Evolutionary conservation across 257 asterid species (phyloP), one percentile per base, ranked within the genome.

Genomic region (Craterostigma plantagineum): DNA sequence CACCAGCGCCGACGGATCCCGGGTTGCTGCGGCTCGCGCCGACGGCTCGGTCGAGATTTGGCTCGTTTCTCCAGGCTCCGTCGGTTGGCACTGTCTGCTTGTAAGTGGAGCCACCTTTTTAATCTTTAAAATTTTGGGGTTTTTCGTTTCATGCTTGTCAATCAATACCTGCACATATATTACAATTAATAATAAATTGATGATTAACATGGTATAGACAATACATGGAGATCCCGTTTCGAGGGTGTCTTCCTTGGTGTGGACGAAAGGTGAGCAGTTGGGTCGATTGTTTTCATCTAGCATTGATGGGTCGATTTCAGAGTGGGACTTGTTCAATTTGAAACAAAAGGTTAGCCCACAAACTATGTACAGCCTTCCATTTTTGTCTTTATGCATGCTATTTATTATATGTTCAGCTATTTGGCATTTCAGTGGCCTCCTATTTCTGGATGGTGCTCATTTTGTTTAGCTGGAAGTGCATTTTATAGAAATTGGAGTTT

Each of bases 1-100:
- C 45, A 90, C 94, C 14, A 83, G 92, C 72, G 67, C 69, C 58
- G 91, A 90, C 57, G 76, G 74, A 30, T 75, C 91, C 9, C 94
- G 80, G 66, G 96, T 90, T 1, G 99, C 94, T 50, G 96, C 94
- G 8, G 96, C 96, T 17, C 81, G 99, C 13, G 80, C 75, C 39
- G 96, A 83, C 48, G 78, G 92, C 52, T 66, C 91, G 0, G 61
- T 90, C 4, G 99, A 90, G 74, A 83, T 90, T 57, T 90, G 99
- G 99, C 94, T 90, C 9, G 99, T 83, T 35, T 77, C 96, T 33
- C 99, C 96, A 44, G 99, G 96, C 51, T 79, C 99, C 54, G 93
- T 84, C 7, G 93, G 94, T 68, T 90, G 99, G 99, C 96, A 90
- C 83, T 74, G 91, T 68, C 93, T 69, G 78, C 82, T 82, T 9